phyloP scores from a whole-genome alignment of 495 filamentous ascomycete genomes.

The Rostrohypoxylon terebratum region DNA sequence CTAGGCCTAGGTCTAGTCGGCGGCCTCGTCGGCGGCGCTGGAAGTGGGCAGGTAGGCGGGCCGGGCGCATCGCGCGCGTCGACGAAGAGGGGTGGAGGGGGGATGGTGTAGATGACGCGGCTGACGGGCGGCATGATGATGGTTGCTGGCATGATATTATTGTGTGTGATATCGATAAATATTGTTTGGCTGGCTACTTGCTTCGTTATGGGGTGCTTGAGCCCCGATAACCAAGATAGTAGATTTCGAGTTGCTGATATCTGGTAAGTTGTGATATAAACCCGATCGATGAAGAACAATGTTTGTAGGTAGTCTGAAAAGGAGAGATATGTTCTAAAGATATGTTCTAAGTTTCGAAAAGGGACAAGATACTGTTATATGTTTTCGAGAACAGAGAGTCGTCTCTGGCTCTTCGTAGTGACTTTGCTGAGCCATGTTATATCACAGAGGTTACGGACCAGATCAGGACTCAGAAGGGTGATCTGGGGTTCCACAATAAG shows the following conservation, averaged over 20 bases:
- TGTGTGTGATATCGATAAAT: neutral
- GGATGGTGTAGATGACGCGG: constrained; percentile 27
- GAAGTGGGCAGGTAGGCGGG: constrained; percentile 17
- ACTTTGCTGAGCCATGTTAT: neutral
- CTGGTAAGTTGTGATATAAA: neutral
- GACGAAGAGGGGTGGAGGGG: constrained; percentile 14
- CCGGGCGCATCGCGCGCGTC: constrained; percentile 21
- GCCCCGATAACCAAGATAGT: neutral
- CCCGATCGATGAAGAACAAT: neutral
- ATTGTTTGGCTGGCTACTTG: neutral
- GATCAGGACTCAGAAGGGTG: neutral
- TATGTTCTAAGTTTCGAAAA: neutral
- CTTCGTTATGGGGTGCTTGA: neutral
- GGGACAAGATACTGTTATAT: neutral
- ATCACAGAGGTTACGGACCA: neutral
- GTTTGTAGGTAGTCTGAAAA: neutral
- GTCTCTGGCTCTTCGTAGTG: neutral
- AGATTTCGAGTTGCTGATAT: neutral
- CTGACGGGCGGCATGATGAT: constrained; percentile 24
- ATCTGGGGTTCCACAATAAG: neutral
- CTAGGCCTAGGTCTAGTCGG: constrained; percentile 10
- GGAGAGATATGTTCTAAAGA: neutral
- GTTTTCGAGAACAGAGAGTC: neutral
- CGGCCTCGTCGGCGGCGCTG: constrained; percentile 8
- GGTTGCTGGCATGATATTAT: neutral